Evolutionary conservation across 2,329 filamentous ascomycete genomes (phyloP).

Genomic region (Paecilomyces dactylethromorphus): DNA sequence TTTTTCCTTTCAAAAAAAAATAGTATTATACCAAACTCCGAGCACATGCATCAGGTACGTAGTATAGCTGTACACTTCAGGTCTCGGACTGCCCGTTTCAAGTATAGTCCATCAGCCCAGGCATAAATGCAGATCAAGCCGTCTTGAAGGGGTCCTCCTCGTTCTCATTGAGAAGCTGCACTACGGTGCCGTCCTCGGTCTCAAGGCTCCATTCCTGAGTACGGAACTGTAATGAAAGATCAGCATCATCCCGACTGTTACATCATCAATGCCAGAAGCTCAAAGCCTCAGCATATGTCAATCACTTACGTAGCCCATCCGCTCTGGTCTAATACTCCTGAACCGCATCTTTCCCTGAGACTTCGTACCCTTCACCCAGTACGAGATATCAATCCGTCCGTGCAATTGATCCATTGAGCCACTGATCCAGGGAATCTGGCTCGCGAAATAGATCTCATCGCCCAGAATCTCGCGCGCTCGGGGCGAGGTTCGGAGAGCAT

Average conservation of each 20-base stretch:
- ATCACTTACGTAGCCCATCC: slow-evolving; percentile 51
- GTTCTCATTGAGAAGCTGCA: slow-evolving; percentile 70
- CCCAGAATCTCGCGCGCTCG: slow-evolving; percentile 72
- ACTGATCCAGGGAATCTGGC: slow-evolving; percentile 74
- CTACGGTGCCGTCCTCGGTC: slow-evolving; percentile 56
- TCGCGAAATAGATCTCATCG: slow-evolving; percentile 76
- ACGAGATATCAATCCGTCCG: slow-evolving; percentile 80
- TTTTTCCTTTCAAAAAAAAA: not conserved
- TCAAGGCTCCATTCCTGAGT: slow-evolving; percentile 87
- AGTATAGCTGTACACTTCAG: slow-evolving; percentile 16
- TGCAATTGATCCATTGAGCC: slow-evolving; percentile 91
- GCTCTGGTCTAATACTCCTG: slow-evolving; percentile 63
- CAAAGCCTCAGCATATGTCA: not conserved
- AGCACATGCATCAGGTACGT: slow-evolving; percentile 13
- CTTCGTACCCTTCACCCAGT: slow-evolving; percentile 76
- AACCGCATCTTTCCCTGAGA: slow-evolving; percentile 71
- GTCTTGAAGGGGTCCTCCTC: slow-evolving; percentile 62
- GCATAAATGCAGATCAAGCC: slow-evolving; percentile 32
- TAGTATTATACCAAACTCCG: slow-evolving; percentile 12
- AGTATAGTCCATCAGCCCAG: slow-evolving; percentile 7
- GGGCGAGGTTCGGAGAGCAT: slow-evolving; percentile 77
- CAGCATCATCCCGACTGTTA: not conserved
- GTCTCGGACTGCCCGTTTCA: not conserved
- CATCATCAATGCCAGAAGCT: too few relatives aligned
- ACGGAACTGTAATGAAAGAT: slow-evolving; percentile 54